These are phyloP conservation scores for Polygonum maritimum DNA, from an alignment of 148 eudicot species.

Conservation along the genomic window DNA sequence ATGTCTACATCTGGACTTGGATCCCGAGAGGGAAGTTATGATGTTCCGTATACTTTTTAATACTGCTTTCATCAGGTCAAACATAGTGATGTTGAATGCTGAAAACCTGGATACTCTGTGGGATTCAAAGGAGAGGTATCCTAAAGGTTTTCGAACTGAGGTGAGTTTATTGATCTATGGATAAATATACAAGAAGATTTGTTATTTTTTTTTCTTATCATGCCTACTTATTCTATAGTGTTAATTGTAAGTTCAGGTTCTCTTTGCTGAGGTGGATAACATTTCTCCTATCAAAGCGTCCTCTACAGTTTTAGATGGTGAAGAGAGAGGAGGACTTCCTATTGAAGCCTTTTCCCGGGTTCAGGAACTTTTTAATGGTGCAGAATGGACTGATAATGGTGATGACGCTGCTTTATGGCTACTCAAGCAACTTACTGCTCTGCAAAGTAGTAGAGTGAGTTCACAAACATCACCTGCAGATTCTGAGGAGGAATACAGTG, in stretches of 20 bases:
- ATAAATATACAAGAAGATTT: not conserved
- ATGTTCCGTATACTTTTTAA: constrained; percentile 97
- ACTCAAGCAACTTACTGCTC: constrained; percentile 70
- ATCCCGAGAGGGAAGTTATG: constrained; percentile 96
- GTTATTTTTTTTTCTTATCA: not conserved
- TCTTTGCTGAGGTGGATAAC: constrained; percentile 89
- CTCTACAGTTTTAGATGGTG: constrained; percentile 66
- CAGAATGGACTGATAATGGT: constrained; percentile 76
- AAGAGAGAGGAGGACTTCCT: constrained; percentile 92
- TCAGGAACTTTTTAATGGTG: constrained; percentile 86
- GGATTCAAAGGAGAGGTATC: constrained; percentile 91
- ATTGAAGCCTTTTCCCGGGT: constrained; percentile 97
- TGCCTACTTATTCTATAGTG: constrained; percentile 10
- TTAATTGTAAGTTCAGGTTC: constrained; percentile 39
- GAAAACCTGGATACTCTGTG: constrained; percentile 94
- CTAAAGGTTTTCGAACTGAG: constrained; percentile 97
- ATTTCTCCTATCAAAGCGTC: constrained; percentile 63
- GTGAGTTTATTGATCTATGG: constrained; percentile 21
- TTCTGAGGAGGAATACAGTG: constrained; percentile 83
- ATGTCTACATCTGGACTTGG: constrained; percentile 86
- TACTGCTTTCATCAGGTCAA: constrained; percentile 96
- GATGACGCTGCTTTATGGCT: constrained; percentile 97
- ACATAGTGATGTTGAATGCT: constrained; percentile 75
- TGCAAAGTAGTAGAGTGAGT: constrained; percentile 57
- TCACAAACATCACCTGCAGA: constrained; percentile 81